Percentiles rank a stretch among this genome's conserved stretches.
phyloP scores from a whole-genome alignment of 257 asterid species.

The Solanum lycopersicoides region DNA sequence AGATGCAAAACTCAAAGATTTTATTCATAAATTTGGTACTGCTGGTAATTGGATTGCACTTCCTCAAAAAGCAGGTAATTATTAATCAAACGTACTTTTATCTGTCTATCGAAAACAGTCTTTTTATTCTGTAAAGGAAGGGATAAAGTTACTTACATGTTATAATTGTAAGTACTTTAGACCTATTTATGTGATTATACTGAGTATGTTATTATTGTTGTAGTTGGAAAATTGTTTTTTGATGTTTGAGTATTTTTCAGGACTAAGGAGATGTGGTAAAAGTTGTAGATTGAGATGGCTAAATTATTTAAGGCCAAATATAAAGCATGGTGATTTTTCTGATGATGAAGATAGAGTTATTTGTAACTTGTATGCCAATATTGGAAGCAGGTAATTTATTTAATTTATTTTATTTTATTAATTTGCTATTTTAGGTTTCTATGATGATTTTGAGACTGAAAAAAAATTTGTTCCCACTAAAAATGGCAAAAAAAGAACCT shows the following conservation, averaged over 20 bases:
- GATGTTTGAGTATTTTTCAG: slow-evolving; percentile 13
- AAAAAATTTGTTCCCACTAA: not conserved
- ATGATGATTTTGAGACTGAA: slow-evolving; percentile 6
- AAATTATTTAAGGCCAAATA: slow-evolving; percentile 76
- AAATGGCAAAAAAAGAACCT: slow-evolving; percentile 3
- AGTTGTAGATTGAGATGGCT: slow-evolving; percentile 95
- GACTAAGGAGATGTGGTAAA: slow-evolving; percentile 81
- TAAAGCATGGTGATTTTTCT: slow-evolving; percentile 81
- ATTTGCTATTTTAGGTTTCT: not conserved
- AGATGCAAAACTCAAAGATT: slow-evolving; percentile 81
- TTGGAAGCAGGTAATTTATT: slow-evolving; percentile 75
- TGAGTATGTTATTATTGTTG: not conserved
- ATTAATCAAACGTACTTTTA: not conserved
- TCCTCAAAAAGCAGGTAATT: slow-evolving; percentile 77
- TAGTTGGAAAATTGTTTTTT: not conserved
- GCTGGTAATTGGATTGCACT: slow-evolving; percentile 85
- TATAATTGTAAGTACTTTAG: not conserved
- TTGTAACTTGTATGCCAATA: slow-evolving; percentile 61
- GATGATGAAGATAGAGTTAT: slow-evolving; percentile 78
- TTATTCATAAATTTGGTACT: slow-evolving; percentile 63
- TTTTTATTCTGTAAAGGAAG: not conserved
- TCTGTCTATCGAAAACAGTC: not conserved
- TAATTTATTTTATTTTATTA: not conserved
- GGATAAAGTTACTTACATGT: not conserved
- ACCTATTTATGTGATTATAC: not conserved